Evolutionary conservation across 2,329 filamentous ascomycete species (phyloP).

Genomic region (Colletotrichum orbiculare): DNA sequence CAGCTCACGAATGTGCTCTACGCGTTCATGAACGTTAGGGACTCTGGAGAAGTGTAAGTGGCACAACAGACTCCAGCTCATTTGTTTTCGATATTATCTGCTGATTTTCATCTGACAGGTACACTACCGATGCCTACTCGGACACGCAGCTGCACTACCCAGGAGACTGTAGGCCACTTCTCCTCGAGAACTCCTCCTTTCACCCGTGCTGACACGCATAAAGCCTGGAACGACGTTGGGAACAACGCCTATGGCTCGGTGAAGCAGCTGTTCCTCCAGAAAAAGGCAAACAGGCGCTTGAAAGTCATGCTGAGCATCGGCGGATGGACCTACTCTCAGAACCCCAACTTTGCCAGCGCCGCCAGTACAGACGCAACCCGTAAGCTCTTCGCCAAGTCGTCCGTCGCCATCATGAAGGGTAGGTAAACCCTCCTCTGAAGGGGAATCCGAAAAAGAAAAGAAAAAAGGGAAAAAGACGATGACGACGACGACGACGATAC

Average conservation of each 20-base stretch:
- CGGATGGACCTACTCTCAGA: slow-evolving; percentile 81
- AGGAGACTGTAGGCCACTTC: slow-evolving; percentile 64
- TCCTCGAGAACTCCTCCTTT: background rate
- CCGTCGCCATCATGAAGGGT: slow-evolving; percentile 73
- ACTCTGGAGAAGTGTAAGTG: slow-evolving; percentile 77
- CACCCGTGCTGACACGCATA: background rate
- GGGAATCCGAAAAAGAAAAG: accelerated
- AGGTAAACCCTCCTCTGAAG: background rate
- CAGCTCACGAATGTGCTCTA: slow-evolving; percentile 83
- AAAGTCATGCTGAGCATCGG: slow-evolving; percentile 86
- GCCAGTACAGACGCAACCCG: slow-evolving; percentile 72
- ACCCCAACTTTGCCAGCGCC: slow-evolving; percentile 74
- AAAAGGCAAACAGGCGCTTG: slow-evolving; percentile 80
- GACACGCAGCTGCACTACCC: slow-evolving; percentile 80
- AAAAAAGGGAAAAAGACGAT: no score
- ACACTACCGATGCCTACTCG: slow-evolving; percentile 75
- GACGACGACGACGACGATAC: background rate
- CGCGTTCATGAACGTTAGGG: slow-evolving; percentile 80
- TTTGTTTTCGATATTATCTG: background rate
- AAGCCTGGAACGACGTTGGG: slow-evolving; percentile 31
- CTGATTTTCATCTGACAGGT: slow-evolving; percentile 46
- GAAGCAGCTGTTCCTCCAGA: slow-evolving; percentile 83
- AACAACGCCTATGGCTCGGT: slow-evolving; percentile 81
- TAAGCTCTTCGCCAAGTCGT: slow-evolving; percentile 73
- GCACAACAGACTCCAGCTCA: background rate